Conservation (phyloP, 2,329 filamentous ascomycete genomes). For the Harringtonia aguacate region DNA sequence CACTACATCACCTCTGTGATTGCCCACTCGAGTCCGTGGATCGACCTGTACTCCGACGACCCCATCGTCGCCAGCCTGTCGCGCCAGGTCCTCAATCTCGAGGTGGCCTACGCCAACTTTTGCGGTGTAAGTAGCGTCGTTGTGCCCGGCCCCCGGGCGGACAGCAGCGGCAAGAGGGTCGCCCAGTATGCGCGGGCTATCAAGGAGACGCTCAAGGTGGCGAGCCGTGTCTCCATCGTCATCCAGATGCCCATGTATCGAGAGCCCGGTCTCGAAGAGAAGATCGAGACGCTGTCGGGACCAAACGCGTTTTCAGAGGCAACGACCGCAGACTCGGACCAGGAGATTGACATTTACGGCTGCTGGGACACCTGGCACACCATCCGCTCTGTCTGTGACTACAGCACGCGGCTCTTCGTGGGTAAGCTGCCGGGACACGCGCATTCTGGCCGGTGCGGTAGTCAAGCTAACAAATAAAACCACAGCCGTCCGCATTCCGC, state of each 20-base stretch:
- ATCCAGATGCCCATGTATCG: slow-evolving; percentile 79
- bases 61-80: slow-evolving; percentile 78
- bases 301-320: slow-evolving; percentile 24
- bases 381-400: slow-evolving; percentile 76
- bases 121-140: slow-evolving; percentile 80
- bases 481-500: slow-evolving; percentile 46
- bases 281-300: slow-evolving; percentile 39
- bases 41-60: slow-evolving; percentile 76
- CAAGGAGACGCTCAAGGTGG: slow-evolving; percentile 65
- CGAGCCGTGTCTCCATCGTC: slow-evolving; percentile 67
- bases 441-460: too few relatives aligned
- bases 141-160: slow-evolving; percentile 61
- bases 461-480: neutral
- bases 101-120: slow-evolving; percentile 91
- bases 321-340: slow-evolving; percentile 22
- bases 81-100: slow-evolving; percentile 78
- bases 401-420: slow-evolving; percentile 68
- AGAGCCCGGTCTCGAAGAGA: slow-evolving; percentile 48
- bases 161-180: slow-evolving; percentile 39
- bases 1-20: slow-evolving; percentile 62
- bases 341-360: slow-evolving; percentile 59
- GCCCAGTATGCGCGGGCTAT: slow-evolving; percentile 76
- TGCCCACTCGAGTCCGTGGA: slow-evolving; percentile 80
- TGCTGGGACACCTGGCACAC: slow-evolving; percentile 93
- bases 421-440: slow-evolving; percentile 63